A percentile compares a stretch with the other conserved stretches of the same genome.
These are phyloP conservation scores for Scutellaria baicalensis DNA, from an alignment of 257 asterid genomes.

Conservation along the genomic window DNA sequence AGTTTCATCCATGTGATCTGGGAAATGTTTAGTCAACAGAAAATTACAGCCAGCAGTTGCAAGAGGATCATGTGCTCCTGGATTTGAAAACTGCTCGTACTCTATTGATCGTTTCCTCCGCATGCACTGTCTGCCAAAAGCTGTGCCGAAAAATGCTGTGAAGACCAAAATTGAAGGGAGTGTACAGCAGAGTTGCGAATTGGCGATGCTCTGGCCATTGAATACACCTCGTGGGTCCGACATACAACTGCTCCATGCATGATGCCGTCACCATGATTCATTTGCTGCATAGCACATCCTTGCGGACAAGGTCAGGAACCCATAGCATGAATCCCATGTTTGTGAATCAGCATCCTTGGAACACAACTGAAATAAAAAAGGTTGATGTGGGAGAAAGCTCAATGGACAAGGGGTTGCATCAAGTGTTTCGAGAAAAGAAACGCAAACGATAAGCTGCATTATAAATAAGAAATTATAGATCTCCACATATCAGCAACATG, in stretches of 20 bases:
- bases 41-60: slow-evolving; percentile 19
- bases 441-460: slow-evolving; percentile 59
- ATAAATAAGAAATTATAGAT: slow-evolving; percentile 71
- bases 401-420: slow-evolving; percentile 36
- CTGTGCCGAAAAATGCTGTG: slow-evolving; percentile 26
- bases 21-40: background rate
- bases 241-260: slow-evolving; percentile 54
- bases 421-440: slow-evolving; percentile 46
- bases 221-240: slow-evolving; percentile 34
- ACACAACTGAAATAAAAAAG: slow-evolving; percentile 50
- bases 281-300: slow-evolving; percentile 38
- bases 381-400: slow-evolving; percentile 52
- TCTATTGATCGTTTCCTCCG: slow-evolving; percentile 29
- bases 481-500: slow-evolving; percentile 55
- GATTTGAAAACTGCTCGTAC: slow-evolving; percentile 46
- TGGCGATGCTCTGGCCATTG: slow-evolving; percentile 70
- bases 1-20: no score
- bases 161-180: slow-evolving; percentile 43
- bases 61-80: slow-evolving; percentile 24
- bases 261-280: background rate
- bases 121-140: slow-evolving; percentile 24
- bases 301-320: slow-evolving; percentile 46
- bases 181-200: slow-evolving; percentile 81
- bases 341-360: slow-evolving; percentile 82
- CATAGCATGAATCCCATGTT: slow-evolving; percentile 76